Percentiles rank a stretch among this genome's conserved stretches.
phyloP scores from a whole-genome alignment of 345 rosid genomes.

The Salix brachista region DNA sequence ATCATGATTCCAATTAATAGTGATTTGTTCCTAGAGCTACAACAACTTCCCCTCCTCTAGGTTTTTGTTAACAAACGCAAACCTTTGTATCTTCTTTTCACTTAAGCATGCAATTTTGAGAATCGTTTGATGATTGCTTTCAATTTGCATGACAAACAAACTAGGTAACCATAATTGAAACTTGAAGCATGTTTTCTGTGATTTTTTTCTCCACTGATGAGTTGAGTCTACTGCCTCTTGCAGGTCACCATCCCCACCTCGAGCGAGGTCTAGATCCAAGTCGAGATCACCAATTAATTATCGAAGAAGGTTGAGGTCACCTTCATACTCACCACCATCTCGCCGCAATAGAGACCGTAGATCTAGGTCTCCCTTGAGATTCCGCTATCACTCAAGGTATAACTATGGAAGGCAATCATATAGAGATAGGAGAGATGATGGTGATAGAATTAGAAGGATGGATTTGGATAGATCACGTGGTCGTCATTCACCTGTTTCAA shows the following conservation, averaged over 20 bases:
- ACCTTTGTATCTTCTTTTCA: neutral
- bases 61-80: neutral
- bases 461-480: conserved; percentile 52
- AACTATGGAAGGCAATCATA: conserved; percentile 50
- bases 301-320: conserved; percentile 61
- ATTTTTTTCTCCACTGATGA: neutral
- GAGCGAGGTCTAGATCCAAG: conserved; percentile 65
- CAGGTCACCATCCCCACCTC: conserved; percentile 75
- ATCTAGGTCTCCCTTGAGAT: conserved; percentile 68
- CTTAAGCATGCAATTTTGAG: neutral
- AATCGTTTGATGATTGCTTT: neutral
- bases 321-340: conserved; percentile 60
- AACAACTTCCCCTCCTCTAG: too few species aligned
- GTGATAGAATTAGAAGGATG: conserved; percentile 46
- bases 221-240: conserved; percentile 6
- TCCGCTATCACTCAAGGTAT: conserved; percentile 50
- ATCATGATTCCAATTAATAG: too few species aligned
- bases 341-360: conserved; percentile 55
- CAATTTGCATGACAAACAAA: neutral
- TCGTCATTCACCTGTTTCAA: conserved; percentile 49
- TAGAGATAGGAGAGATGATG: conserved; percentile 54
- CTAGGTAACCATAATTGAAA: neutral
- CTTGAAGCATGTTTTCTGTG: neutral
- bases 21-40: too few species aligned
- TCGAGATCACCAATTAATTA: conserved; percentile 70